Evolutionary conservation across 163 green algal species (phyloP), one percentile per base, ranked within the genome.

Genomic region (Coccomyxa subellipsoidea): DNA sequence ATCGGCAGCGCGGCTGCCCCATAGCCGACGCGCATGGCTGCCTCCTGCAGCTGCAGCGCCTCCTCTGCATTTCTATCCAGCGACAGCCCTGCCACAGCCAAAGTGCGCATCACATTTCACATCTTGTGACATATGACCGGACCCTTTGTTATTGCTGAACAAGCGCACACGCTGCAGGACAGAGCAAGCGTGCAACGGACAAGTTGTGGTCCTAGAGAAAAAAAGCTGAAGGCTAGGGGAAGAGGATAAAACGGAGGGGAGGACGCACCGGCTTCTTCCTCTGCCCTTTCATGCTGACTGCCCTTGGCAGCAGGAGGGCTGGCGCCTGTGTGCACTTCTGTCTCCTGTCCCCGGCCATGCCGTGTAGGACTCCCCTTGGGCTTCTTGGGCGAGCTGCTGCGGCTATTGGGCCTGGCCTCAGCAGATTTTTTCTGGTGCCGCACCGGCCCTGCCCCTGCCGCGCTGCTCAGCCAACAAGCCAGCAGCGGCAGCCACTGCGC

Each of bases 401-500:
- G 27, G 66, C 66, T 73, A 18, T 73, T 8, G 32, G 21, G 7
- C n/a, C 66, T 73, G 66, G 29, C 66, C 66, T 73, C 4, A 34
- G n/a, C 66, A 73, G 66, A 8, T n/a, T 36, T 23, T 34, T 73
- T 36, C 27, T 73, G 66, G 10, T 10, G 66, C 27, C 21, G 1
- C 18, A 0, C 32, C 29, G 27, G 66, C 66, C 27, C 66, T 34
- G 66, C 2, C 32, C 66, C n/a, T 0, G 2, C 29, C 27, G n/a
- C 4, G 7, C 47, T 66, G 47, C n/a, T 73, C 29, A 73, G 66
- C 66, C 66, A 84, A 72, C 81, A 84, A 34, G 81, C 81, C 25
- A 84, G 73, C 7, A 84, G 69, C 36, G 81, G 69, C 81, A 84
- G 73, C 81, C 81, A 84, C 36, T 84, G 81, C 53, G 76, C 47